Evolutionary conservation across 257 asterid species (phyloP), one percentile per base, ranked within the genome.

Genomic region (Prunella vulgaris): DNA sequence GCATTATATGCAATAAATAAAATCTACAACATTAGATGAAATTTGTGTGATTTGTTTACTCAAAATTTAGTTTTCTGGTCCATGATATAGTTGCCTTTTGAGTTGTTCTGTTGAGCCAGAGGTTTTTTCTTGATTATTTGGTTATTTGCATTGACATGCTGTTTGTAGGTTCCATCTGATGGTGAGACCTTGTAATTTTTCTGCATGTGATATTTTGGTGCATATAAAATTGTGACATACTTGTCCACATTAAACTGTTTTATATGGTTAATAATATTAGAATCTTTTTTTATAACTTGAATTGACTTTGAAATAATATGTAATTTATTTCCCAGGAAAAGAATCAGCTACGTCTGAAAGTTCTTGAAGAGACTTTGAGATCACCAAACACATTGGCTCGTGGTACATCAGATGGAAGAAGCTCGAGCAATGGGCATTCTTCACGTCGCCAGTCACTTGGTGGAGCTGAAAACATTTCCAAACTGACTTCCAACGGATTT

Each of bases 391-490:
- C 88, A 8, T 78, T 82, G 14, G 44, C 62, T 62, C 98, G 96
- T 38, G 62, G 84, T 74, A 75, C 85, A 1, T 75, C 94, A 1
- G 97, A 90, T 68, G 90, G 83, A 65, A 86, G 95, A 77, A 84
- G 85, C 80, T 73, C 94, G 67, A 86, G 88, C 77, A 90, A 83
- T 70, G 94, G 96, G 38, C 71, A 83, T 69, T 40, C 48, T 40
- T 84, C 97, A 32, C 92, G 97, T 21, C 95, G 96, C 69, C 98
- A 88, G 71, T 93, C 98, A 14, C 85, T 90, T 30, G 97, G 95
- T 78, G 98, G 98, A 69, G 90, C 88, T 60, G 98, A 93, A 66
- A 88, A 84, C 67, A 79, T 93, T 70, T 88, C 95, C 69, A 93
- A 87, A 78, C 76, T 84, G 77, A 81, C 92, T 57, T 84, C 96